These are phyloP conservation scores for Chlorella variabilis DNA, from an alignment of 163 green algal genomes.

Conservation along the genomic window DNA sequence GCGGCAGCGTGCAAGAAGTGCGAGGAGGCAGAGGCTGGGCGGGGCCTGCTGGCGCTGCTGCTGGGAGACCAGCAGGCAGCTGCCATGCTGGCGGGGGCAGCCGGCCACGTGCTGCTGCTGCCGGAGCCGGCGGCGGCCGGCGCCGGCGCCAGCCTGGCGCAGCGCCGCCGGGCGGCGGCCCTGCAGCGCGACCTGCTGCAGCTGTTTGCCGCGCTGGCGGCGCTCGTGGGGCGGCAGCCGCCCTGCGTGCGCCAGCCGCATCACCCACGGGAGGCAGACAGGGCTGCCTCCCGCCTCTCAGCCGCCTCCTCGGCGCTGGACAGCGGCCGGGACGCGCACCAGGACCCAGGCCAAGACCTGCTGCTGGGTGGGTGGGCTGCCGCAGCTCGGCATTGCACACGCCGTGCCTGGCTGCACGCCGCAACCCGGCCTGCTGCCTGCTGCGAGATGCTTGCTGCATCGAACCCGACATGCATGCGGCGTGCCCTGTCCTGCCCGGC, in stretches of 20 bases:
- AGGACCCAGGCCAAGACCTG: conserved; percentile 23
- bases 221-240: conserved; percentile 43
- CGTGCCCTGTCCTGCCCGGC: not conserved
- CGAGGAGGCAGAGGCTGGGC: conserved; percentile 31
- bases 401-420: too few species aligned
- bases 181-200: conserved; percentile 42
- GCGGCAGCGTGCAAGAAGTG: conserved; percentile 11
- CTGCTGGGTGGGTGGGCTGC: conserved; percentile 38
- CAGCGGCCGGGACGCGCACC: not conserved
- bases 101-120: conserved; percentile 24
- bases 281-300: not conserved
- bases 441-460: not conserved
- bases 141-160: conserved; percentile 9
- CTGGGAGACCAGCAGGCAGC: conserved; percentile 35
- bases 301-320: not conserved
- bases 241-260: conserved; percentile 1
- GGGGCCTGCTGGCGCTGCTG: conserved; percentile 26
- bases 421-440: too few species aligned
- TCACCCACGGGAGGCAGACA: not conserved
- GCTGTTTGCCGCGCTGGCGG: conserved; percentile 39
- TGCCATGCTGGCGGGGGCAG: conserved; percentile 9
- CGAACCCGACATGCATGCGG: not conserved
- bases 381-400: too few species aligned
- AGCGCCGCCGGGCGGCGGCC: not conserved
- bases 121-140: not conserved